Percentiles rank a stretch among this genome's conserved stretches.
These are phyloP conservation scores for Aegilops sharonensis DNA, from an alignment of 176 grass and related monocot species.

Conservation along the genomic window DNA sequence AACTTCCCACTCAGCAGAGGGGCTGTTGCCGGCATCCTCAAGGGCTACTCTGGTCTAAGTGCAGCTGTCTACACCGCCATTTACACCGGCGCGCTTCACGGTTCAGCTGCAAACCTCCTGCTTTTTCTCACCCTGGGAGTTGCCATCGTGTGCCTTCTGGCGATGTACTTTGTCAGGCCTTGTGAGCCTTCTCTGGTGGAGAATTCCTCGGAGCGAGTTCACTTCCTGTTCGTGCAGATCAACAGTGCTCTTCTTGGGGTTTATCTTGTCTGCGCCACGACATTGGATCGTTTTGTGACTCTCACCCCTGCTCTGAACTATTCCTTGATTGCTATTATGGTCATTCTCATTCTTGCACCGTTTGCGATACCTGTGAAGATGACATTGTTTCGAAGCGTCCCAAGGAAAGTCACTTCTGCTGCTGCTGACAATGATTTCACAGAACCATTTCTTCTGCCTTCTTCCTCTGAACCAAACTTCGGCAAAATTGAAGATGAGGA, in stretches of 20 bases:
- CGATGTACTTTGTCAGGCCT: conserved; percentile 88
- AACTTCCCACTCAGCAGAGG: conserved; percentile 94
- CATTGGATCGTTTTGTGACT: conserved; percentile 51
- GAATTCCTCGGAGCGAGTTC: conserved; percentile 50
- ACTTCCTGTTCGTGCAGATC: conserved; percentile 80
- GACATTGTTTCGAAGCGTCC: conserved; percentile 60
- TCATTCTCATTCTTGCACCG: conserved; percentile 70
- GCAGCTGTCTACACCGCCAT: conserved; percentile 83
- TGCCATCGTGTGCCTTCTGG: conserved; percentile 50
- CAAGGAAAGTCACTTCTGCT: conserved; percentile 24
- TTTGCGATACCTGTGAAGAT: conserved; percentile 89
- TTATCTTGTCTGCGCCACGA: conserved; percentile 61
- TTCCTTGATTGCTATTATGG: conserved; percentile 61
- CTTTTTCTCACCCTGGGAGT: conserved; percentile 72
- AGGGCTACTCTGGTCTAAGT: conserved; percentile 76
- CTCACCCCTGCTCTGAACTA: conserved; percentile 50
- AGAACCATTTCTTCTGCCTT: conserved; percentile 56
- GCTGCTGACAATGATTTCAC: conserved; percentile 25
- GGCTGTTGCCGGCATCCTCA: conserved; percentile 83
- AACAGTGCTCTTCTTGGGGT: conserved; percentile 66
- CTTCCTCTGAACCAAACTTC: conserved; percentile 48
- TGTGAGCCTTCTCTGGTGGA: conserved; percentile 75
- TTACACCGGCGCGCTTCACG: conserved; percentile 63
- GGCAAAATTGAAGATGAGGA: conserved; percentile 51
- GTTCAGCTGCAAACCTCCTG: conserved; percentile 62